A percentile compares a stretch with the other conserved stretches of the same genome.
phyloP scores from a whole-genome alignment of 148 eudicot genomes.

The Gaultheria prostrata region DNA sequence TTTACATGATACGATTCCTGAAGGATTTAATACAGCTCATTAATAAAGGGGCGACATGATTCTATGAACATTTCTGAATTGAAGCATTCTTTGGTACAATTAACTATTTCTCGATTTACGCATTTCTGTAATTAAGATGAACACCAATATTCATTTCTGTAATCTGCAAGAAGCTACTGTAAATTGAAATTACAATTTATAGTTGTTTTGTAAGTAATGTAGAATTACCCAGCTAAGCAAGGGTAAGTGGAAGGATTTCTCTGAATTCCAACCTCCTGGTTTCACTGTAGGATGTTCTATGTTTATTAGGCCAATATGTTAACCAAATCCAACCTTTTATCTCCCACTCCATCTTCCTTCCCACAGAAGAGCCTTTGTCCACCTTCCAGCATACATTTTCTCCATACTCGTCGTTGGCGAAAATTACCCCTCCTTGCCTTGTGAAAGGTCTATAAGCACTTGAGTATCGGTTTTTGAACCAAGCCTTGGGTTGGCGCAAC shows the following conservation, averaged over 20 bases:
- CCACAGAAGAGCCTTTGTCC: conserved; percentile 41
- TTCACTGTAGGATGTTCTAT: conserved; percentile 62
- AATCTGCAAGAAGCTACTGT: not conserved
- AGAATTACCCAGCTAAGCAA: conserved; percentile 26
- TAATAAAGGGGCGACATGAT: not conserved
- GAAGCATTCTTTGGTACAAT: not conserved
- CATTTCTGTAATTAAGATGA: not conserved
- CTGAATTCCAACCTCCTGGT: conserved; percentile 76
- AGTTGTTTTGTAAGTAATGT: not conserved
- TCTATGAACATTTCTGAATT: not conserved
- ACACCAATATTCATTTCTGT: not conserved
- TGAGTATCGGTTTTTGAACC: conserved; percentile 79
- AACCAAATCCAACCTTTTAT: conserved; percentile 71
- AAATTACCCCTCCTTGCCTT: conserved; percentile 77
- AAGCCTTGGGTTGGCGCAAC: conserved; percentile 59
- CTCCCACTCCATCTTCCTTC: conserved; percentile 72
- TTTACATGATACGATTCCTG: not conserved
- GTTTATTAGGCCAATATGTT: conserved; percentile 87
- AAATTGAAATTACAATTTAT: not conserved
- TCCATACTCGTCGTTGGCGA: conserved; percentile 76
- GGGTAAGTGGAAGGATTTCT: conserved; percentile 56
- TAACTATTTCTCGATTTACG: not conserved
- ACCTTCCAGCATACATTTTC: conserved; percentile 78
- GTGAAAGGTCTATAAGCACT: conserved; percentile 72
- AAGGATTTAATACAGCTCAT: not conserved